Percentiles rank a stretch among this genome's conserved stretches.
Evolutionary conservation across 1,284 basidiomycete species (phyloP).

Genomic region (Ustilago sp.): DNA sequence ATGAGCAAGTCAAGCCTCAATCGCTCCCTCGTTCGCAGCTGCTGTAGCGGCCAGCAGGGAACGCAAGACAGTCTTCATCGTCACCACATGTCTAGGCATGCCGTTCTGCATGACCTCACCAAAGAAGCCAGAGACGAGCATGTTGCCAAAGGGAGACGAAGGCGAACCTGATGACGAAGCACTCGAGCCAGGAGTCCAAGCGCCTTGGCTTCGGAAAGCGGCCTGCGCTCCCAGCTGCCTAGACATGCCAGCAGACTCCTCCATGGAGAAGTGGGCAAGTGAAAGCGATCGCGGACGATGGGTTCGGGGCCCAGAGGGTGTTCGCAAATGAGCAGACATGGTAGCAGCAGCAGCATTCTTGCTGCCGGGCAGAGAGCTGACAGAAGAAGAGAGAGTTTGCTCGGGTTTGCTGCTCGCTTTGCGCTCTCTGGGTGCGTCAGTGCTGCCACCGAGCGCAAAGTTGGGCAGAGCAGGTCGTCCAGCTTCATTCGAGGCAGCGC

Average conservation of each 20-base stretch:
- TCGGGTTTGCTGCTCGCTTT: slow-evolving; percentile 30
- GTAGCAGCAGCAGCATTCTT: slow-evolving; percentile 9
- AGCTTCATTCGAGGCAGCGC: slow-evolving; percentile 6
- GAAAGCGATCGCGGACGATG: slow-evolving; percentile 47
- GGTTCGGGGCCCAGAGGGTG: slow-evolving; percentile 20
- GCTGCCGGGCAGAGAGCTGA: slow-evolving; percentile 18
- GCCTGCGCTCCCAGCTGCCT: slow-evolving; percentile 26
- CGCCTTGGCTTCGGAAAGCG: slow-evolving; percentile 23
- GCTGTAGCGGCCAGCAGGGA: slow-evolving; percentile 28
- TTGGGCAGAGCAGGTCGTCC: slow-evolving; percentile 25
- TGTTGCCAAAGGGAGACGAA: slow-evolving; percentile 39
- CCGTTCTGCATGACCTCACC: slow-evolving; percentile 44
- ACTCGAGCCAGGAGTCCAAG: slow-evolving; percentile 28
- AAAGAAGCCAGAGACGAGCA: slow-evolving; percentile 47
- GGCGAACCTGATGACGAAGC: slow-evolving; percentile 41
- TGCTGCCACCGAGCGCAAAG: slow-evolving; percentile 20
- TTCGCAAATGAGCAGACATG: slow-evolving; percentile 26
- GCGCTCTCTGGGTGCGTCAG: slow-evolving; percentile 6
- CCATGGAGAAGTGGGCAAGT: slow-evolving; percentile 30
- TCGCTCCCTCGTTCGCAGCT: slow-evolving; percentile 19
- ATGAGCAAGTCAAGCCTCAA: slow-evolving; percentile 15
- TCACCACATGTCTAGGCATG: slow-evolving; percentile 40
- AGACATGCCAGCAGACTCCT: slow-evolving; percentile 14
- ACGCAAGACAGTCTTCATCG: slow-evolving; percentile 38
- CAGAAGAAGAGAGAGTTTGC: slow-evolving; percentile 17